Conservation (phyloP, 139 green algal species). For the Haematococcus lacustris region DNA sequence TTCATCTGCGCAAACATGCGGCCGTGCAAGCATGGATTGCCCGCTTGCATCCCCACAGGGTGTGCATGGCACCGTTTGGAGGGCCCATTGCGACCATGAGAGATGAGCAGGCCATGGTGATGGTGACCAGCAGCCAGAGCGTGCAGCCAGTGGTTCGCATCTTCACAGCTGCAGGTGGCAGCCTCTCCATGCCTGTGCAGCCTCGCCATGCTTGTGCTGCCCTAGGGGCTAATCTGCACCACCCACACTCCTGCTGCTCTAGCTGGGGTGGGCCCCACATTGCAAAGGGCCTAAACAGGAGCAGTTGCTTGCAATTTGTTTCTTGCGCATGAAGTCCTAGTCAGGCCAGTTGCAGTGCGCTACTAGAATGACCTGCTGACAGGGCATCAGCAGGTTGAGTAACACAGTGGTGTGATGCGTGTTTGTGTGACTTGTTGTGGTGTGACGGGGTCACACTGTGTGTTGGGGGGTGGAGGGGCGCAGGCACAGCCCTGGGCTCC, state of each 20-base stretch:
- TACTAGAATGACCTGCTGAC: not conserved
- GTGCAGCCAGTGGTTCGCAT: slow-evolving; percentile 51
- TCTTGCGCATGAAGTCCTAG: not conserved
- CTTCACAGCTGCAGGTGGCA: slow-evolving; percentile 51
- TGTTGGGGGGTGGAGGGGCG: not conserved
- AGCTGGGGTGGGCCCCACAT: not conserved
- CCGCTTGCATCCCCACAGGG: slow-evolving; percentile 32
- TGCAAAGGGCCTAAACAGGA: not conserved
- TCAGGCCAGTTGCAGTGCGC: not conserved
- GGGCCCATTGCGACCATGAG: slow-evolving; percentile 75
- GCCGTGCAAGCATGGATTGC: too few species aligned
- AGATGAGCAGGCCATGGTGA: slow-evolving; percentile 73
- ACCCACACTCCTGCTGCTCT: not conserved
- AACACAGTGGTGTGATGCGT: not conserved
- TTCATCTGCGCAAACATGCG: too few species aligned
- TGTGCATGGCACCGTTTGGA: slow-evolving; percentile 50
- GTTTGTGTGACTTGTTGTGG: not conserved
- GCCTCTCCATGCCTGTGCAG: not conserved
- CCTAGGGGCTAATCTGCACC: not conserved
- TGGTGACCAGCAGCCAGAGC: slow-evolving; percentile 34
- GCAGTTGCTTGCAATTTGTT: not conserved
- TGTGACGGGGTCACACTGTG: too few species aligned
- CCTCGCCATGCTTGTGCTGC: not conserved
- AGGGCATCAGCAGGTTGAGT: not conserved
- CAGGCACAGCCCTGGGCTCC: slow-evolving; percentile 31